Evolutionary conservation across 345 rosid genomes (phyloP).

Genomic region (Citrus mangshanensis): DNA sequence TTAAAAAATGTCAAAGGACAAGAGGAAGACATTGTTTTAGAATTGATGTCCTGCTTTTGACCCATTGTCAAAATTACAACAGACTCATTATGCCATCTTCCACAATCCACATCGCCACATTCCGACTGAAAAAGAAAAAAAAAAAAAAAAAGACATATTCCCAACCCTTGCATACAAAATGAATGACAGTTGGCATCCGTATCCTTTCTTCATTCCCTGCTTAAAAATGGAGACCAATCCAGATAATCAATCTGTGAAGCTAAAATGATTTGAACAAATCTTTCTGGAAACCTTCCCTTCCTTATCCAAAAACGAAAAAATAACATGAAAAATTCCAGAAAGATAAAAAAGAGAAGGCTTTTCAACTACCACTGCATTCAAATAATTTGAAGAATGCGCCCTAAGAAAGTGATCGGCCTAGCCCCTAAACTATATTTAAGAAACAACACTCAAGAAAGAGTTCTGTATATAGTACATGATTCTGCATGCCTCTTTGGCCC

Average conservation of each 20-base stretch:
- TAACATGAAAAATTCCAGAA: neutral
- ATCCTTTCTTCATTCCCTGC: neutral
- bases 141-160: neutral
- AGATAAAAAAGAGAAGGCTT: neutral
- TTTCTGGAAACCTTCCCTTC: neutral
- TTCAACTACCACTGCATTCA: conserved; percentile 25
- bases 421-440: conserved; percentile 18
- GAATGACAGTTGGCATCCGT: neutral
- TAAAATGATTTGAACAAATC: neutral
- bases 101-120: neutral
- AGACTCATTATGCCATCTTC: neutral
- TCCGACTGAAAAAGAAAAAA: neutral
- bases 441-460: conserved; percentile 8
- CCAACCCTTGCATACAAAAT: neutral
- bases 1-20: neutral
- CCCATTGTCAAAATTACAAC: neutral
- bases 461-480: conserved; percentile 18
- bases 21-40: neutral
- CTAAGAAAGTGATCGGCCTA: conserved; percentile 26
- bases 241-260: neutral
- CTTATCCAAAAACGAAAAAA: neutral
- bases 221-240: neutral
- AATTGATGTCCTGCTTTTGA: neutral
- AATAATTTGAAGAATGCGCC: conserved; percentile 20
- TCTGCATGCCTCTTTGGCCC: conserved; percentile 11